These are phyloP conservation scores for Xerocomus brunneocitrinus DNA, from an alignment of 768 basidiomycete genomes.

Conservation along the genomic window DNA sequence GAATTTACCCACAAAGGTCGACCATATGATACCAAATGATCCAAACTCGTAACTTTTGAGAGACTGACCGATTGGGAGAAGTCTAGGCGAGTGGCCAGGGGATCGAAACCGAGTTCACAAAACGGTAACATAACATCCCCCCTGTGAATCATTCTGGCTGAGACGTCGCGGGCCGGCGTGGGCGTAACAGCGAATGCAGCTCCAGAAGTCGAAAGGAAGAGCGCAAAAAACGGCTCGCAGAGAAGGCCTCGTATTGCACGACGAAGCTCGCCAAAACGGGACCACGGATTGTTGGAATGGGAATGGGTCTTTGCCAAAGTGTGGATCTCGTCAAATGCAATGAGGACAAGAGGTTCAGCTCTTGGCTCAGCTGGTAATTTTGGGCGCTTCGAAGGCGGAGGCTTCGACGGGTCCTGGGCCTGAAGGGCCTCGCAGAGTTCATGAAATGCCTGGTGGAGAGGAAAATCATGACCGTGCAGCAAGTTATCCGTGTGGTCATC, in stretches of 20 bases:
- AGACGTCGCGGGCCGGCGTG: neutral
- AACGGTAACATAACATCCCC: neutral
- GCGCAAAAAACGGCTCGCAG: neutral
- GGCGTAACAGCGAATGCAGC: neutral
- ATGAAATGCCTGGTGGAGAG: neutral
- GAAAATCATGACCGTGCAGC: neutral
- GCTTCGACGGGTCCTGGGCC: too few relatives aligned
- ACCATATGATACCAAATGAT: neutral
- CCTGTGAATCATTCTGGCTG: too few relatives aligned
- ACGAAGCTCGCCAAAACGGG: neutral
- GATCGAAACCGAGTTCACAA: neutral
- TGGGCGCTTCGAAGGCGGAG: neutral
- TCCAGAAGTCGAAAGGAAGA: neutral
- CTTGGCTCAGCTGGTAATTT: too few relatives aligned
- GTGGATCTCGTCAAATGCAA: neutral
- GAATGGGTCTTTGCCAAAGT: neutral
- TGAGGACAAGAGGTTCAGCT: neutral
- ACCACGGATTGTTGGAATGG: neutral
- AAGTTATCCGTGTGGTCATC: neutral
- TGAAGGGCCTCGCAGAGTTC: neutral
- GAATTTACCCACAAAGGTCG: neutral
- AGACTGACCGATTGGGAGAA: neutral
- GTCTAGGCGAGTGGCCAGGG: neutral
- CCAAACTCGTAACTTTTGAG: too few relatives aligned
- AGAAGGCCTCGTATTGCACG: neutral